Base-by-base conservation (phyloP, 2,329 filamentous ascomycete species). In the Sporothrix pseudoabietina region DNA sequence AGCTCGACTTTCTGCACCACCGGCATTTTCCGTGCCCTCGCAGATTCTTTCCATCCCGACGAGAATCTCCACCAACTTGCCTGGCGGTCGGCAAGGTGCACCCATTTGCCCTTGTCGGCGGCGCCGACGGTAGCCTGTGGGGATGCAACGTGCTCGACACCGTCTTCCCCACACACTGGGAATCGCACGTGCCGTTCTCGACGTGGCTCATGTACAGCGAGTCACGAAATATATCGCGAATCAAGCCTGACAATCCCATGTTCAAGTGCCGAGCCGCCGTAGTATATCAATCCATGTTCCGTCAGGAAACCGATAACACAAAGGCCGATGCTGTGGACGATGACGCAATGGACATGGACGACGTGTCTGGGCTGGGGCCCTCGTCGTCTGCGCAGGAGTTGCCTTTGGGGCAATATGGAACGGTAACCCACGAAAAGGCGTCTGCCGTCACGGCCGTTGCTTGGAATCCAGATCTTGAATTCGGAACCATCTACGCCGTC, bases 401-500 rank as follows among this genome's bases (percentile, higher is more conserved):
- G n/a, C 39, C n/a, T 5, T 49, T 12, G 16, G 47, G 47, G 47
- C 47, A 16, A 14, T 52, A 16, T 30, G 52, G 52, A 30, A 14
- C n/a, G 19, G 63, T 68, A 9, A 14, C 91, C 12, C 87, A 90
- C 77, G 90, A 92, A 72, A 87, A 90, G 66, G 82, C 86, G 75
- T 90, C 88, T 10, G 86, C 90, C 65, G 82, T 92, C 75, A 89
- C 89, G 5, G 83, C 85, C 1, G 82, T 91, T 32, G 85, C 86
- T 55, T 93, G 91, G 91, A 92, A 92, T 78, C 89, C 90, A 1
- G 92, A 92, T 77, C 79, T 84, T 49, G 82, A 84, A n/a, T 90
- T 85, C 77, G 89, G 89, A 14, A 90, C 86, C 76, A 92, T 91
- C 90, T 89, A 88, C 2, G 89, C 89, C 10, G 87, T 87, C 3